These are phyloP conservation scores for Hypoxylon sp. DNA, from an alignment of 2,329 filamentous ascomycete genomes.

Conservation along the genomic window DNA sequence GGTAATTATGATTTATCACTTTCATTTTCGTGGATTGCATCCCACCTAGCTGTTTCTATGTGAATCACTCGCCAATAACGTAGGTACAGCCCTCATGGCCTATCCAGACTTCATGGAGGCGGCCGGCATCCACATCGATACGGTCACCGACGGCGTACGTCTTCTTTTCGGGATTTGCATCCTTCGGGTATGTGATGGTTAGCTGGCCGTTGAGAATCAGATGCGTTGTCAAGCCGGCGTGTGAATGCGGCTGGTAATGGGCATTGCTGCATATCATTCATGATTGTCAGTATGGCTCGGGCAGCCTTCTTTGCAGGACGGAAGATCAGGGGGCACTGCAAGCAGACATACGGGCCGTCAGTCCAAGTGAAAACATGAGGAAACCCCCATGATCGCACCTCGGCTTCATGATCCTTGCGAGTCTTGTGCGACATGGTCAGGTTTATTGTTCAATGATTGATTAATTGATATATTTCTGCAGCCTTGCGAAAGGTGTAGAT, in stretches of 20 bases:
- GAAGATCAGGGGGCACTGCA: too few relatives aligned
- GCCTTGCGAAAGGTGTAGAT: too few relatives aligned
- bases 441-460: too few relatives aligned
- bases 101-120: conserved; percentile 75
- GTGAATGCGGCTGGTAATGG: conserved; percentile 74
- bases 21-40: too few relatives aligned
- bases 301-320: conserved; percentile 3
- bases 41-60: background rate
- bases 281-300: conserved; percentile 35
- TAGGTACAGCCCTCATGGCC: conserved; percentile 72
- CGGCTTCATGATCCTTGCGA: conserved; percentile 60
- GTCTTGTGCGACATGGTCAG: conserved; percentile 47
- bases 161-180: conserved; percentile 61
- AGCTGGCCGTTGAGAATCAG: conserved; percentile 71
- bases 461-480: too few relatives aligned
- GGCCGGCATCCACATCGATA: conserved; percentile 71
- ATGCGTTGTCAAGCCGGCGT: conserved; percentile 72
- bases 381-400: conserved; percentile 77
- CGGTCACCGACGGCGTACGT: conserved; percentile 68
- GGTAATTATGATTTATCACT: too few relatives aligned
- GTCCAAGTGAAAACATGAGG: conserved; percentile 75
- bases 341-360: conserved; percentile 73
- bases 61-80: conserved; percentile 65
- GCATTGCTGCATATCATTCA: conserved; percentile 62
- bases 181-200: conserved; percentile 72